Base-by-base conservation (phyloP, 2,329 filamentous ascomycete species). In the Aspergillus terreus region DNA sequence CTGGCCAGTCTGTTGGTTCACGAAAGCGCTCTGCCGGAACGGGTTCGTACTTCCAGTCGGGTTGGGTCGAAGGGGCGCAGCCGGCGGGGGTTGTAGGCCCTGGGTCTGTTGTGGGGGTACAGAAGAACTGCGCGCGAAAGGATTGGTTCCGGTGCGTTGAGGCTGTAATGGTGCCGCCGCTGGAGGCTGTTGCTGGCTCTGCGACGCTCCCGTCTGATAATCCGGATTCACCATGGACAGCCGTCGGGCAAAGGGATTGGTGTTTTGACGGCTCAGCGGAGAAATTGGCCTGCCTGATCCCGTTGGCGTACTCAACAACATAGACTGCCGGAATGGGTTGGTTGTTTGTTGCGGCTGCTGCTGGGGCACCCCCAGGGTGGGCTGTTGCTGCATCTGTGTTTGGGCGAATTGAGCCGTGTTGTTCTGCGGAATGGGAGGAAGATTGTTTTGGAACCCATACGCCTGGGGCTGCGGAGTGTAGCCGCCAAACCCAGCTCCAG, bases 291-390 rank as follows among this genome's bases (percentile, higher is more conserved):
- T 69, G 55, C 76, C 66, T 53, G 76, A 69, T 47, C 80, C 80
- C 6, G 83, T 82, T 17, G 74, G 72, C 55, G 63, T 74, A 65
- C 54, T 61, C 45, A 66, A 44, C 74, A 96, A 77, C 85, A 92
- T 92, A 1, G 92, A 96, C 66, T 91, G 87, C 40, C 94, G 82
- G 82, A 99, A 99, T 0, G 94, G 94, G 67, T 99, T 99, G 6
- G 91, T 96, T 19, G 78, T 84, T 62, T 85, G 82, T 17, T 63
- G 66, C 53, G 69, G 68, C 46, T 62, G 61, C 44, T 61, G 71
- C 60, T 56, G 69, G 49, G 15, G 44, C 11, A 42, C 47, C 30
- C 47, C 49, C 10, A 36, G 40, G 23, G 51, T 38, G 62, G 50
- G 62, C 62, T 65, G 69, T 53, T 65, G 69, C 52, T 74, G 72